phyloP scores from a whole-genome alignment of 768 basidiomycete species.

The Naematelia aurantialba region DNA sequence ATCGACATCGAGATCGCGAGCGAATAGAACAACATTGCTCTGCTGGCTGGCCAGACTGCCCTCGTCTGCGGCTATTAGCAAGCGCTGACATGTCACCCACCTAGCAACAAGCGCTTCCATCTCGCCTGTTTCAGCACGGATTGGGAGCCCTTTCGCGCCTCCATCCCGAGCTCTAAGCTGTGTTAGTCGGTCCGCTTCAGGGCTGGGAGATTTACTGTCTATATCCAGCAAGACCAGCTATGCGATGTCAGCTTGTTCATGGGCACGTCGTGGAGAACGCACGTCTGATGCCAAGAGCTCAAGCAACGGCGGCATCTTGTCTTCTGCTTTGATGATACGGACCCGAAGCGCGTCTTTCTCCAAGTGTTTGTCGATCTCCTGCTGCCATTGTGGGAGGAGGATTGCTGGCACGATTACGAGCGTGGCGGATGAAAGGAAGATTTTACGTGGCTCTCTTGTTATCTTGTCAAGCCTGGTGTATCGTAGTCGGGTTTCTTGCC shows the following conservation, averaged over 20 bases:
- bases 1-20: conserved; percentile 66
- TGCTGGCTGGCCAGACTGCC: conserved; percentile 8
- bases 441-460: neutral
- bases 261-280: neutral
- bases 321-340: neutral
- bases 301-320: conserved; percentile 58
- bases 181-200: neutral
- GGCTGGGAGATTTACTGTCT: conserved; percentile 52
- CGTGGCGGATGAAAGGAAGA: conserved; percentile 64
- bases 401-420: conserved; percentile 72
- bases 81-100: conserved; percentile 62
- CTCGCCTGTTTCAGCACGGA: conserved; percentile 60
- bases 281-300: conserved; percentile 65
- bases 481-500: conserved; percentile 14
- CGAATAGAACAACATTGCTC: conserved; percentile 51
- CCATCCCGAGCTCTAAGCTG: conserved; percentile 57
- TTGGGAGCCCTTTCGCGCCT: conserved; percentile 52
- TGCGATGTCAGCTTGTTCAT: neutral
- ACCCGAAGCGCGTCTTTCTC: conserved; percentile 48
- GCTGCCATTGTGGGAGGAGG: conserved; percentile 71
- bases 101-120: conserved; percentile 83
- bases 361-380: conserved; percentile 66
- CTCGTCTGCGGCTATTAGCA: neutral
- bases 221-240: conserved; percentile 71
- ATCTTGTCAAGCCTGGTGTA: conserved; percentile 6